These are phyloP conservation scores for Ailanthus altissimus DNA, from an alignment of 345 rosid species.

Conservation along the genomic window DNA sequence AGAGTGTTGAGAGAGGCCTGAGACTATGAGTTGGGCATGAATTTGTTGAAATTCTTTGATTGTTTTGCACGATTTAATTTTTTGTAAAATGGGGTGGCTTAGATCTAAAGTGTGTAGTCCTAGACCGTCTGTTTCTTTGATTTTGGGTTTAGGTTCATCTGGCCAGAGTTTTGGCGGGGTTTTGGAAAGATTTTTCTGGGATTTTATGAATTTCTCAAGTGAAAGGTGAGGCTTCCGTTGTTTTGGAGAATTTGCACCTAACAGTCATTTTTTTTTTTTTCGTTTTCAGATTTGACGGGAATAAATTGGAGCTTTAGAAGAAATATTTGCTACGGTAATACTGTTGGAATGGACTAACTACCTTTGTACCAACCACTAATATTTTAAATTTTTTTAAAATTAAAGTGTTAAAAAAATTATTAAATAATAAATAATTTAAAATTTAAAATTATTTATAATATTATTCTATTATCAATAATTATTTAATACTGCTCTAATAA, in stretches of 20 bases:
- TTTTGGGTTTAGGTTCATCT: slow-evolving; percentile 25
- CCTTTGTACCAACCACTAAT: too few species aligned
- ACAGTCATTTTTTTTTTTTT: slow-evolving; percentile 23
- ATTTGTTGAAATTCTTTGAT: slow-evolving; percentile 46
- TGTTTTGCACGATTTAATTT: slow-evolving; percentile 39
- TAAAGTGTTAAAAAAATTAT: too few species aligned
- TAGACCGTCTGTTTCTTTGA: slow-evolving; percentile 2
- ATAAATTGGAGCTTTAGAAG: neutral
- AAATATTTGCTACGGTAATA: neutral
- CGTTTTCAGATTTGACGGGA: neutral
- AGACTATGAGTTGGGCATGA: slow-evolving; percentile 43
- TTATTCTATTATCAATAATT: too few species aligned
- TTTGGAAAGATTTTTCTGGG: slow-evolving; percentile 45
- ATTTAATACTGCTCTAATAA: too few species aligned
- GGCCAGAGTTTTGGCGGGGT: slow-evolving; percentile 52
- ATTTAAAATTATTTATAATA: too few species aligned
- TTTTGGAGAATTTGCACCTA: slow-evolving; percentile 10
- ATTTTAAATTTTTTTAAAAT: too few species aligned
- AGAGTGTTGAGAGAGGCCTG: slow-evolving; percentile 49
- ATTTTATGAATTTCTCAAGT: slow-evolving; percentile 45
- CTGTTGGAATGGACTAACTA: neutral
- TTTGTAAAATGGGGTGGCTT: slow-evolving; percentile 44
- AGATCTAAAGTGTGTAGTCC: slow-evolving; percentile 15
- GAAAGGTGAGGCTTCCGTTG: slow-evolving; percentile 32
- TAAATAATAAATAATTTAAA: too few species aligned